Evolutionary conservation across 345 rosid genomes (phyloP), one percentile per base, ranked within the genome.

Genomic region (Aquilaria sinensis): DNA sequence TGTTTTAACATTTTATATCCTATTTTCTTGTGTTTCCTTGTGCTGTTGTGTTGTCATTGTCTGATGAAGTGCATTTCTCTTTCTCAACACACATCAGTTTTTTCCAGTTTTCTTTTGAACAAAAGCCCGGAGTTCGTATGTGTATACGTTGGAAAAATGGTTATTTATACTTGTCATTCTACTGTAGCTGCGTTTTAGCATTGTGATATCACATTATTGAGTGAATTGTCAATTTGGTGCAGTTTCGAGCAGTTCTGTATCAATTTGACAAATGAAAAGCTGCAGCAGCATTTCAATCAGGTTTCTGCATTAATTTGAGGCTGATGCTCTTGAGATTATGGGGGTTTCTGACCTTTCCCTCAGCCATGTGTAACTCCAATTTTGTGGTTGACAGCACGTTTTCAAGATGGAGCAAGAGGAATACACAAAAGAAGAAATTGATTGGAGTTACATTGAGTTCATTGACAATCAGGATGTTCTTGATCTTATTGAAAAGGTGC

Each of bases 321-420:
- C 62, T 43, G 33, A 45, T 60, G 12, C 16, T 49, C 46, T 55
- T 61, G 49, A 47, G 52, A 46, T 53, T 56, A 45, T 2, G 51
- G 23, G 51, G 43, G 32, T 57, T 61, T 1, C 57, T 31, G 32
- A 74, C 23, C 53, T 61, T 58, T 53, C 5, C 43, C 8, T 37
- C 8, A 37, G 8, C 43, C 43, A 37, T 37, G 43, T 9, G 63
- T 43, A 56, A 48, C 56, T 52, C 55, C 47, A 67, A 14, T 62
- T 56, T 51, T 56, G 47, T 70, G 60, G 64, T 54, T 64, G 65
- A 37, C 87, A 87, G 87, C 90, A 87, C 68, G 95, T 87, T 12
- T 85, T 88, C 69, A 81, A 88, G 72, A 85, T 88, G 96, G 89
- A 88, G 69, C 89, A 81, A 72, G 95, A 87, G 59, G 89, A 85